Conservation (phyloP, 2,329 filamentous ascomycete species). For the Aspergillus sp. region DNA sequence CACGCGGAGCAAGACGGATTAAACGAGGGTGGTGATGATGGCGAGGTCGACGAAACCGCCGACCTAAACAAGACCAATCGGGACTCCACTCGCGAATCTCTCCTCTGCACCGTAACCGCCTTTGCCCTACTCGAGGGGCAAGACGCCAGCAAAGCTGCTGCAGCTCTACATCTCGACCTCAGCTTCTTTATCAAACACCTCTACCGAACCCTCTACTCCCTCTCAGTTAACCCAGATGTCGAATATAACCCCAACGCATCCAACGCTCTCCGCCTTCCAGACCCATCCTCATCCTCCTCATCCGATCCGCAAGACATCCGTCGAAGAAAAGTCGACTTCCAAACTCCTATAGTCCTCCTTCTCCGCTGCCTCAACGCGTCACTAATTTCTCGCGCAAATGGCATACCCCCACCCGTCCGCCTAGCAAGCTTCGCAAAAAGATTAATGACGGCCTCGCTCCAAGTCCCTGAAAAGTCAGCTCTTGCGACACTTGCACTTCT, state of each 20-base stretch:
- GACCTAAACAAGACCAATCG: constrained; percentile 49
- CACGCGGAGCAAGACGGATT: constrained; percentile 59
- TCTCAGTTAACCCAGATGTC: constrained; percentile 80
- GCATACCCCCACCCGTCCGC: constrained; percentile 73
- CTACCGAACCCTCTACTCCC: constrained; percentile 77
- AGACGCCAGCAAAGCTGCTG: constrained; percentile 81
- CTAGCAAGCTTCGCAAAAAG: constrained; percentile 94
- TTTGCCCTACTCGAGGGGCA: constrained; percentile 96
- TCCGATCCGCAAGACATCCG: constrained; percentile 36
- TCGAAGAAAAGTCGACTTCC: constrained; percentile 80
- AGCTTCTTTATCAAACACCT: constrained; percentile 95
- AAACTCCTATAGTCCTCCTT: constrained; percentile 90
- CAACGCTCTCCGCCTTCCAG: constrained; percentile 69
- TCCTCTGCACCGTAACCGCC: constrained; percentile 93
- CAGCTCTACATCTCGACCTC: constrained; percentile 81
- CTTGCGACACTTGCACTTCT: constrained; percentile 78
- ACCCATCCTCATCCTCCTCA: constrained; percentile 55
- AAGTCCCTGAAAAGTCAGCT: constrained; percentile 85
- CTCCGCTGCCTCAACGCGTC: constrained; percentile 81
- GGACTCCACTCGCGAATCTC: constrained; percentile 79
- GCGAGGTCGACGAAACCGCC: constrained; percentile 23
- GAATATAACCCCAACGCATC: constrained; percentile 65
- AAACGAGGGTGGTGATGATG: constrained; percentile 46
- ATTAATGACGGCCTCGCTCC: constrained; percentile 76
- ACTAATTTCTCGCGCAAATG: constrained; percentile 74